phyloP scores from a whole-genome alignment of 2,329 filamentous ascomycete species.

The Ceratocystis variospora region DNA sequence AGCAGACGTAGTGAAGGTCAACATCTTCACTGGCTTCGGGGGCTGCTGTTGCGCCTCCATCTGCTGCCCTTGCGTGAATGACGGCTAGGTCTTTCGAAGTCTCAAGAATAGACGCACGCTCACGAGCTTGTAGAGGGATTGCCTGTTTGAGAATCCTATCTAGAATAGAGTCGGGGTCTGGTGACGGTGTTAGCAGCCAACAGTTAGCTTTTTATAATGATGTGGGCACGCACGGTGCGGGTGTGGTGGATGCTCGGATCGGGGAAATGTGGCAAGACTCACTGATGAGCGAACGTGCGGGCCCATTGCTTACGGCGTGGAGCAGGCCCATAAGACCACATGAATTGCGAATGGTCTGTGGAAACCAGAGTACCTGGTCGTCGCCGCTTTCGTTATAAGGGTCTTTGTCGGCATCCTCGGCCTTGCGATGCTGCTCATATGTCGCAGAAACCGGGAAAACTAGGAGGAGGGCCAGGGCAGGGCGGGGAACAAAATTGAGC shows the following conservation, averaged over 20 bases:
- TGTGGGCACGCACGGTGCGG: not conserved
- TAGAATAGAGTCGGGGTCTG: slow-evolving; percentile 42
- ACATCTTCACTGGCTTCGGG: slow-evolving; percentile 66
- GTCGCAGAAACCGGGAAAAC: slow-evolving; percentile 73
- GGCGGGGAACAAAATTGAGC: slow-evolving; percentile 74
- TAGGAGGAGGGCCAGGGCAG: slow-evolving; percentile 74
- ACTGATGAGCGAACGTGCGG: slow-evolving; percentile 49
- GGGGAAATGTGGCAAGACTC: slow-evolving; percentile 22
- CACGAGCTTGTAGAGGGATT: slow-evolving; percentile 50
- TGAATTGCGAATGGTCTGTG: slow-evolving; percentile 85
- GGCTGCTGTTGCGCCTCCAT: slow-evolving; percentile 61
- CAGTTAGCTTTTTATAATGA: not conserved
- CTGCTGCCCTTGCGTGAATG: slow-evolving; percentile 67
- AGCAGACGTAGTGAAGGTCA: slow-evolving; percentile 94
- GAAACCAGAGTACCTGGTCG: slow-evolving; percentile 78
- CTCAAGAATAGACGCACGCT: slow-evolving; percentile 64
- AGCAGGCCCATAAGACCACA: slow-evolving; percentile 83
- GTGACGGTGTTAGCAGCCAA: not conserved
- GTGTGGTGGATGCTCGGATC: not conserved
- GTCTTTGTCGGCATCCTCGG: slow-evolving; percentile 52
- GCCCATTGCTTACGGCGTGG: slow-evolving; percentile 69
- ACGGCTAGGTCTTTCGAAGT: slow-evolving; percentile 58
- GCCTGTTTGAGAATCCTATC: slow-evolving; percentile 53
- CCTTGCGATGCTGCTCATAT: slow-evolving; percentile 62
- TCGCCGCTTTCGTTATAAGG: slow-evolving; percentile 57